Conservation (phyloP, 805 yeast genomes). For the Kregervanrija fluxuum region DNA sequence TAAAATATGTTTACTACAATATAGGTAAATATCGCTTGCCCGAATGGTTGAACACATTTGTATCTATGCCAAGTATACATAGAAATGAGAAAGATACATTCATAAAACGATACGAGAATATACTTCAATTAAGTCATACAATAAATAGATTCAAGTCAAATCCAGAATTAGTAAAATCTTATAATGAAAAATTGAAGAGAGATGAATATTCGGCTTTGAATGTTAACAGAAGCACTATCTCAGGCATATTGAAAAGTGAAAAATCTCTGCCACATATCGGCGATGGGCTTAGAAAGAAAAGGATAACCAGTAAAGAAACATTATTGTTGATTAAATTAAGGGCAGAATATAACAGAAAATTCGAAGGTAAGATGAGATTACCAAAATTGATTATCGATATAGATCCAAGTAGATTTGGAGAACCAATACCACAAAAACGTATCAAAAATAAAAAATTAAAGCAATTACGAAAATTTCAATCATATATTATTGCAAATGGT, state of each 20-base stretch:
- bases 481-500: constrained; percentile 8
- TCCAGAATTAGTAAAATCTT: neutral
- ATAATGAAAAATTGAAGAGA: neutral
- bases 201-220: too few relatives aligned
- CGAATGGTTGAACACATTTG: too few relatives aligned
- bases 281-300: too few relatives aligned
- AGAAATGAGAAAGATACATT: too few relatives aligned
- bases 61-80: too few relatives aligned
- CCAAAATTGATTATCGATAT: constrained; percentile 11
- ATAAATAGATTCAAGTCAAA: neutral
- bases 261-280: too few relatives aligned
- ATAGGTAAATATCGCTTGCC: too few relatives aligned
- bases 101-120: too few relatives aligned
- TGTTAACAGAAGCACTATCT: too few relatives aligned
- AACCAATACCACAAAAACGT: constrained; percentile 14
- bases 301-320: neutral
- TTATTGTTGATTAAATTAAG: constrained; percentile 6
- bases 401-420: constrained; percentile 17
- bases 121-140: too few relatives aligned
- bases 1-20: too few relatives aligned
- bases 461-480: constrained; percentile 11
- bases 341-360: constrained; percentile 8
- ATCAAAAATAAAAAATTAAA: constrained; percentile 12
- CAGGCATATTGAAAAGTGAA: too few relatives aligned
- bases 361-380: constrained; percentile 9